phyloP scores from a whole-genome alignment of 768 basidiomycete species.

The Kwoniella botswanensis region DNA sequence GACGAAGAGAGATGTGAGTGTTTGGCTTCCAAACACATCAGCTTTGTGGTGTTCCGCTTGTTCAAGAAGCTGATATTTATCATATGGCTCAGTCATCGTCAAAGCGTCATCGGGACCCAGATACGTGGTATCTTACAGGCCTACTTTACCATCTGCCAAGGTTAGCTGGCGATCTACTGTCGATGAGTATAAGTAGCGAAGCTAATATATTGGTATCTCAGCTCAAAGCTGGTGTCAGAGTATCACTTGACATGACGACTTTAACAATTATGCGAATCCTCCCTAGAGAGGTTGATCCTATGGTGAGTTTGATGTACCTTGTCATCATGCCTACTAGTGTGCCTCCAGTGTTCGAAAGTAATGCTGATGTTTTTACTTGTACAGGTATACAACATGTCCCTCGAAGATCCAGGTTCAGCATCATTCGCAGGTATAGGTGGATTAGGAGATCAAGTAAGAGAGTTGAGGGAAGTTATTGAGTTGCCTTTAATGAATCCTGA shows the following conservation, averaged over 20 bases:
- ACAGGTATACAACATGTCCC: conserved; percentile 92
- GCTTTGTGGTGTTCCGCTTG: background rate
- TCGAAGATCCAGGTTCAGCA: conserved; percentile 94
- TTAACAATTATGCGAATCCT: conserved; percentile 98
- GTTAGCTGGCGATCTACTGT: conserved; percentile 44
- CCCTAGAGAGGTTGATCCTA: conserved; percentile 94
- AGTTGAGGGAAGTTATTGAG: conserved; percentile 96
- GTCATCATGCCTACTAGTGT: background rate
- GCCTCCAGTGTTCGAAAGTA: background rate
- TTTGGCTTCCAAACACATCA: background rate
- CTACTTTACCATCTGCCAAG: conserved; percentile 78
- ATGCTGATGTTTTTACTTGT: background rate
- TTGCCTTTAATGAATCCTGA: conserved; percentile 92
- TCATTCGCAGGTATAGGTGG: conserved; percentile 98
- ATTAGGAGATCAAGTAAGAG: conserved; percentile 91
- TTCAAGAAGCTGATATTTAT: conserved; percentile 18
- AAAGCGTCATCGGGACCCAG: conserved; percentile 98
- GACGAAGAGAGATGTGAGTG: conserved; percentile 93
- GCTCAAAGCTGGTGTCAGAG: conserved; percentile 90
- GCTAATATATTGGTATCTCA: conserved; percentile 60
- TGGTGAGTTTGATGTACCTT: conserved; percentile 60
- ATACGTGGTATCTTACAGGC: conserved; percentile 96
- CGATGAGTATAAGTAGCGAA: background rate
- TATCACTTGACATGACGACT: conserved; percentile 99
- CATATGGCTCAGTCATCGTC: conserved; percentile 75